Percentiles rank a stretch among this genome's conserved stretches.
These are phyloP conservation scores for Herpetomonas samuelpessoai DNA, from an alignment of 208 protist species.

Conservation along the genomic window DNA sequence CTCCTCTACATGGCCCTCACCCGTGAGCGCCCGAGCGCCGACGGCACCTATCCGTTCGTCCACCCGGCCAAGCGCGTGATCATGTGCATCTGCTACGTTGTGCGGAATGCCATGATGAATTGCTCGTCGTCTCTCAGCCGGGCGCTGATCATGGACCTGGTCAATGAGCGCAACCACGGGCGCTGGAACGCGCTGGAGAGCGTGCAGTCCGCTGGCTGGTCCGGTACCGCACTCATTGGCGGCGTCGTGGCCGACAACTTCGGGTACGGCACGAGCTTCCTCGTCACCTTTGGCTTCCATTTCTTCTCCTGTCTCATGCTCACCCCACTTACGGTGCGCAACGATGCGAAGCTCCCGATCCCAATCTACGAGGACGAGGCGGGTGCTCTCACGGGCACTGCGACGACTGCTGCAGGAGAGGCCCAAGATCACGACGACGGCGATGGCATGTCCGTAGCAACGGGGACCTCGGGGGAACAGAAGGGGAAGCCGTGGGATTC, in stretches of 20 bases:
- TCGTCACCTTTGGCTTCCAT: conserved; percentile 75
- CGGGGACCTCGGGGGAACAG: not conserved
- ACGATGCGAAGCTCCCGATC: conserved; percentile 43
- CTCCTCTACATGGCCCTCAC: conserved; percentile 63
- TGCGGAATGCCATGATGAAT: conserved; percentile 65
- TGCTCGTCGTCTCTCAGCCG: conserved; percentile 50
- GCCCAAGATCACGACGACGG: too few species aligned
- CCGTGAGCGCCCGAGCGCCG: conserved; percentile 20
- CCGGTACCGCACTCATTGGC: conserved; percentile 57
- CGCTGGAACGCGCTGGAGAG: conserved; percentile 74
- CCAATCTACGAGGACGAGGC: conserved; percentile 5
- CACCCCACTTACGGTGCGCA: conserved; percentile 42
- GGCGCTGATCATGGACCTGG: conserved; percentile 69
- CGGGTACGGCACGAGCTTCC: conserved; percentile 65
- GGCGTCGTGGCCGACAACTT: conserved; percentile 51
- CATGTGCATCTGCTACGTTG: conserved; percentile 56
- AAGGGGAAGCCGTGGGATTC: not conserved
- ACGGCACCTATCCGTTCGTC: not conserved
- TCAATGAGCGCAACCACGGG: conserved; percentile 37
- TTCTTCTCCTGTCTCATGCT: conserved; percentile 27
- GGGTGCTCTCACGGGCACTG: not conserved
- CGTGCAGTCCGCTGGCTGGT: conserved; percentile 64
- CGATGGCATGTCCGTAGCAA: not conserved
- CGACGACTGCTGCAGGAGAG: too few species aligned
- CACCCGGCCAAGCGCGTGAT: conserved; percentile 10